phyloP scores from a whole-genome alignment of 2,329 filamentous ascomycete species.

The Fusarium chaquense region DNA sequence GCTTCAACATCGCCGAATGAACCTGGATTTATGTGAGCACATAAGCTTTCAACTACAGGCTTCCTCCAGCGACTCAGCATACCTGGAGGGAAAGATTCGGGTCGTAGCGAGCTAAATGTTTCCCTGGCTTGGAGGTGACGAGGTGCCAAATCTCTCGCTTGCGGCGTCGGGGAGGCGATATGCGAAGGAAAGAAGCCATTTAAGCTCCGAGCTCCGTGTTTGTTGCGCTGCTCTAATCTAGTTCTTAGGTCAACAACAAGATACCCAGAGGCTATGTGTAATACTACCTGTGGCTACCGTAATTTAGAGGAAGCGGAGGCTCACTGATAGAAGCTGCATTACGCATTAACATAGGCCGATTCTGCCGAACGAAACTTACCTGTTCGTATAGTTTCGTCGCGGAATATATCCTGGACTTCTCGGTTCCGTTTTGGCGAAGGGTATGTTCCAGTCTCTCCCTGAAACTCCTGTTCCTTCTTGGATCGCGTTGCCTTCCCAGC shows the following conservation, averaged over 20 bases:
- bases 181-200: constrained; percentile 56
- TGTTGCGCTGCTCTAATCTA: constrained; percentile 52
- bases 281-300: constrained; percentile 46
- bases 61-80: background rate
- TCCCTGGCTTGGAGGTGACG: constrained; percentile 46
- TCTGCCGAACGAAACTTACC: constrained; percentile 38
- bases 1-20: constrained; percentile 47
- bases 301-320: constrained; percentile 37
- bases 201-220: constrained; percentile 53
- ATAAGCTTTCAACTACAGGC: background rate
- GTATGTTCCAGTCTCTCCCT: constrained; percentile 18
- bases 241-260: constrained; percentile 15
- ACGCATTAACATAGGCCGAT: constrained; percentile 30
- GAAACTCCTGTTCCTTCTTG: constrained; percentile 32
- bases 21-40: constrained; percentile 38
- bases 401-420: constrained; percentile 49
- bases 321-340: constrained; percentile 44
- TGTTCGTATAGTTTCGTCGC: constrained; percentile 46
- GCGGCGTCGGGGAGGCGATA: constrained; percentile 53
- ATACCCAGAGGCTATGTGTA: background rate
- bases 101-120: constrained; percentile 31
- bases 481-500: constrained; percentile 34
- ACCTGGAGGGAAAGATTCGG: constrained; percentile 36
- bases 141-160: constrained; percentile 46
- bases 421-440: constrained; percentile 39